These are phyloP conservation scores for Phytophthora fragariaefolia DNA, from an alignment of 352 stramenopile genomes.

Conservation along the genomic window DNA sequence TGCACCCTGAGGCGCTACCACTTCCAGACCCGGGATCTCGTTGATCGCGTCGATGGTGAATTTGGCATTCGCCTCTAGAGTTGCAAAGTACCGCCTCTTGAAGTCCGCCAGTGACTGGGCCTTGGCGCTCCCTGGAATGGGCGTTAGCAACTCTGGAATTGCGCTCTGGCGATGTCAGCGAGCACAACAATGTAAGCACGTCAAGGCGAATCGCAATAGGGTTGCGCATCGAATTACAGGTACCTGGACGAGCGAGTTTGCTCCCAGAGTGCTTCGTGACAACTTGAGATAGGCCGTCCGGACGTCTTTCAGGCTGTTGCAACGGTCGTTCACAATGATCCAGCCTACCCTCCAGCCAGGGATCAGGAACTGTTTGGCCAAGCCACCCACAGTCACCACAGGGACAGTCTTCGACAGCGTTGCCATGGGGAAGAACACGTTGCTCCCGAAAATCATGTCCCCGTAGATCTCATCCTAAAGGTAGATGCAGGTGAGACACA, in stretches of 20 bases:
- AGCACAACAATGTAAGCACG: neutral
- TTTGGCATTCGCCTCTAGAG: slow-evolving; percentile 85
- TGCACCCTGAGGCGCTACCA: slow-evolving; percentile 91
- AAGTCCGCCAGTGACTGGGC: slow-evolving; percentile 70
- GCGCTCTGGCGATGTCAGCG: slow-evolving; percentile 46
- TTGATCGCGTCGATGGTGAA: slow-evolving; percentile 80
- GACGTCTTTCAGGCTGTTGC: slow-evolving; percentile 80
- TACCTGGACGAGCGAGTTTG: slow-evolving; percentile 90
- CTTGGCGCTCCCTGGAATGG: slow-evolving; percentile 63
- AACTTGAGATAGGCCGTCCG: slow-evolving; percentile 91
- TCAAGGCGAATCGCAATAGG: too few relatives aligned
- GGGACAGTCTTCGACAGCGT: slow-evolving; percentile 81
- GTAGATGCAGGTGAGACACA: neutral
- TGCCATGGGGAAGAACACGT: slow-evolving; percentile 86
- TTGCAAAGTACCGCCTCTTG: slow-evolving; percentile 85
- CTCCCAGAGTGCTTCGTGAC: slow-evolving; percentile 92
- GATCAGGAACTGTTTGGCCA: slow-evolving; percentile 97
- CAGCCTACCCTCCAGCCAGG: slow-evolving; percentile 96
- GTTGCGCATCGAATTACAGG: too few relatives aligned
- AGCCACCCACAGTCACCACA: slow-evolving; percentile 79
- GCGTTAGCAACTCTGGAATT: slow-evolving; percentile 86
- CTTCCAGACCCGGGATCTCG: slow-evolving; percentile 85
- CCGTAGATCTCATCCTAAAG: slow-evolving; percentile 83
- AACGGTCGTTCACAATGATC: slow-evolving; percentile 94
- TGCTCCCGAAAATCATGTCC: slow-evolving; percentile 80